Evolutionary conservation across 73 alveolate species (phyloP), one percentile per base, ranked within the genome.

Genomic region (Tetrahymena elliotti): DNA sequence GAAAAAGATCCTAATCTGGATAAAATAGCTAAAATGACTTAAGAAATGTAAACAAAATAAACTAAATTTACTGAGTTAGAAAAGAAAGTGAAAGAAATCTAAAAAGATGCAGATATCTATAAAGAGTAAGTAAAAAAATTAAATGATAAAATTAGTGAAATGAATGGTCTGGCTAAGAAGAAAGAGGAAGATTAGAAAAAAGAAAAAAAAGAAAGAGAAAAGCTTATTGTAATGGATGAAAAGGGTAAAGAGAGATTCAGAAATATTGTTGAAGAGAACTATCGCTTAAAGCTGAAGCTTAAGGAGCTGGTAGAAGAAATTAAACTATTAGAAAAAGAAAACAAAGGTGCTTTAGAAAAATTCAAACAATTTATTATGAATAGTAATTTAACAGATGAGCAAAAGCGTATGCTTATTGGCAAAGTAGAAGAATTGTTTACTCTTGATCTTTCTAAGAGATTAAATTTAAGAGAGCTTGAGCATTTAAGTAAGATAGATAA

Each of bases 61-160:
- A 39, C 93, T 53, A 94, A 88, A 53, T 84, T 88, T 5, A 40
- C 82, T 22, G 93, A 94, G 33, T 33, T 84, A 18, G 96, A 94
- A 82, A 94, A 92, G 33, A 94, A 94, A 38, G 95, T 94, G 10
- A 94, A 94, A 52, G 96, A 94, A 38, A 34, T 53, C 16, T 52
- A 92, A 15, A 94, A 84, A 33, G 96, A 94, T 41, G 93, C 83
- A 88, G 96, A 94, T 35, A 94, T 94, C 8, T 94, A 94, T 35
- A 53, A 41, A 35, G 52, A 94, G 47, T 41, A 94, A 94, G 38
- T 39, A 20, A 83, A 83, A 35, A 84, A 88, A 83, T 36, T 84
- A 0, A 94, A 88, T 10, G 83, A 94, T 47, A 52, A 94, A 31
- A 39, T 94, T 20, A 39, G 93, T 11, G 93, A 84, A 84, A 20